Evolutionary conservation across 257 asterid species (phyloP).

Genomic region (Solanum paucissectum): DNA sequence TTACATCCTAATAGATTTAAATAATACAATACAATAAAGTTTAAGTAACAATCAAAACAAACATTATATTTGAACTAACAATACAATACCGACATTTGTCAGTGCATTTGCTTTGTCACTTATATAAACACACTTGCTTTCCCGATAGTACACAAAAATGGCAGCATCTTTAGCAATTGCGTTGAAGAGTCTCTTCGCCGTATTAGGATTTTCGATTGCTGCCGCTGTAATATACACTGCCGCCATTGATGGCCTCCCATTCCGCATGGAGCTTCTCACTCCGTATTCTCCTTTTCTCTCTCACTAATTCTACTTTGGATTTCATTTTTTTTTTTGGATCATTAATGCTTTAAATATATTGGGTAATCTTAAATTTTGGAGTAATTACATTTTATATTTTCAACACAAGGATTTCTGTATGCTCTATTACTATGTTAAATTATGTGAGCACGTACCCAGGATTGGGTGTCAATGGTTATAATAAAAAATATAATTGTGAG

Average conservation of each 20-base stretch:
- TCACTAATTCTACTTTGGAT: background rate
- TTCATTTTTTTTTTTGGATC: background rate
- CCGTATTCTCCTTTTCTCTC: slow-evolving; percentile 34
- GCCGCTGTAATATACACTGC: slow-evolving; percentile 47
- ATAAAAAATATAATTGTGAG: too few species aligned
- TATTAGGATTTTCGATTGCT: slow-evolving; percentile 39
- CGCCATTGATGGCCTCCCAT: slow-evolving; percentile 63
- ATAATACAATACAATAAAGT: too few species aligned
- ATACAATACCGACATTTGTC: too few species aligned
- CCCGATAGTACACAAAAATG: slow-evolving; percentile 16
- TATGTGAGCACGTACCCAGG: too few species aligned
- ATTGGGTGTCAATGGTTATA: too few species aligned
- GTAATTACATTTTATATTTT: too few species aligned
- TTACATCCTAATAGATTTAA: too few species aligned
- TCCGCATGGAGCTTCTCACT: slow-evolving; percentile 60
- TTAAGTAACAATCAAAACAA: too few species aligned
- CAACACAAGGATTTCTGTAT: background rate
- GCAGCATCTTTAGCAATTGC: slow-evolving; percentile 30
- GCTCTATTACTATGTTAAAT: too few species aligned
- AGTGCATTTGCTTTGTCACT: too few species aligned
- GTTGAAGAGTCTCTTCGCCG: slow-evolving; percentile 39
- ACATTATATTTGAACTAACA: too few species aligned
- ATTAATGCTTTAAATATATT: background rate
- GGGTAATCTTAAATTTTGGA: background rate
- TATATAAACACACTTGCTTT: too few species aligned